These are phyloP conservation scores for Plasmodium fragile DNA, from an alignment of 169 alveolate genomes.

Conservation along the genomic window DNA sequence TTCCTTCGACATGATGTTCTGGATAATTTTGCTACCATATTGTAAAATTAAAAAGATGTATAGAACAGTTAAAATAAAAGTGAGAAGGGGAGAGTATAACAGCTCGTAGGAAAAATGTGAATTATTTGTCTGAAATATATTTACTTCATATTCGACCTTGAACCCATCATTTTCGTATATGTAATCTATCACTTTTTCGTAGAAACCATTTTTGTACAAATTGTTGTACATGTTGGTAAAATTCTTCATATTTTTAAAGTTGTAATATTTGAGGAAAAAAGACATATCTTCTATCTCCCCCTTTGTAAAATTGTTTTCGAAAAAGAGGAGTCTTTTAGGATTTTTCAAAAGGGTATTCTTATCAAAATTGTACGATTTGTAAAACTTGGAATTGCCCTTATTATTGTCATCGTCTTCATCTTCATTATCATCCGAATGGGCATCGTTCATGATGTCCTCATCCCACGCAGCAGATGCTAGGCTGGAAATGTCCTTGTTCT, in stretches of 20 bases:
- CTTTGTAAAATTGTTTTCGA: slow-evolving; percentile 45
- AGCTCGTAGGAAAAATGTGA: slow-evolving; percentile 70
- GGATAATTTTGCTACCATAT: slow-evolving; percentile 46
- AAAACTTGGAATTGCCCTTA: neutral
- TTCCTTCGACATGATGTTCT: slow-evolving; percentile 35
- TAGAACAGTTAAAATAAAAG: slow-evolving; percentile 44
- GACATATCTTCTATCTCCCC: slow-evolving; percentile 52
- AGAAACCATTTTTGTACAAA: slow-evolving; percentile 64
- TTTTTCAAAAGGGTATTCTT: slow-evolving; percentile 63
- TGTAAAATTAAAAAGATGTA: slow-evolving; percentile 42
- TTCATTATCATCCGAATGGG: neutral
- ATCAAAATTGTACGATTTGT: slow-evolving; percentile 38
- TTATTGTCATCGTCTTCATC: neutral
- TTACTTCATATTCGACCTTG: slow-evolving; percentile 54
- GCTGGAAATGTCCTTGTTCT: slow-evolving; percentile 20
- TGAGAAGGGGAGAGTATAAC: slow-evolving; percentile 52
- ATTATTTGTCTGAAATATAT: slow-evolving; percentile 58
- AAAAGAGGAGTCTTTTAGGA: slow-evolving; percentile 68
- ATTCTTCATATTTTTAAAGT: slow-evolving; percentile 61
- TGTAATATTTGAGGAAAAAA: slow-evolving; percentile 46
- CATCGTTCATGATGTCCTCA: neutral
- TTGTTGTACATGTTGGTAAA: slow-evolving; percentile 68
- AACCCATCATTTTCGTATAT: slow-evolving; percentile 70
- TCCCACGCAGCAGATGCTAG: neutral
- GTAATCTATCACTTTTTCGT: slow-evolving; percentile 61